Conservation (phyloP, 2,329 filamentous ascomycete genomes). For the Bipolaris gigantea region DNA sequence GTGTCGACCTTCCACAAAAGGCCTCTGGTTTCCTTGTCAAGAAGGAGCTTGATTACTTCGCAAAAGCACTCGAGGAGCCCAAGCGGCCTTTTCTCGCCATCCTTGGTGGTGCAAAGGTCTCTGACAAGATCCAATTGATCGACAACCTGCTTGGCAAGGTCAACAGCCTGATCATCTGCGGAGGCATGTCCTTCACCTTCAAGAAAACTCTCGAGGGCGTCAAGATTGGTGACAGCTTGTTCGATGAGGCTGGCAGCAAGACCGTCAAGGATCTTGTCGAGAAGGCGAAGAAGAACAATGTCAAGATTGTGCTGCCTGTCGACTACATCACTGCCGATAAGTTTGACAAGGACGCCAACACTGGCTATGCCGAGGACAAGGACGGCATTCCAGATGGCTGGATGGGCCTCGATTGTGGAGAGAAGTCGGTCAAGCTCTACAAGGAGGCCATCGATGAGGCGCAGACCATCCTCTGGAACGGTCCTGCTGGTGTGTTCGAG, state of each 20-base stretch:
- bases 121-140: slow-evolving; percentile 99
- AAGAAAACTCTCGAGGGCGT: slow-evolving; percentile 97
- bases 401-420: slow-evolving; percentile 96
- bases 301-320: slow-evolving; percentile 90
- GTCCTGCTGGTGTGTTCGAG: slow-evolving; percentile 95
- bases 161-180: slow-evolving; percentile 93
- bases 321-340: slow-evolving; percentile 98
- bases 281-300: slow-evolving; percentile 95
- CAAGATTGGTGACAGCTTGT: slow-evolving; percentile 86
- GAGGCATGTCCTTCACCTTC: slow-evolving; percentile 99
- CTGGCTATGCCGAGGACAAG: slow-evolving; percentile 78
- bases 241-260: slow-evolving; percentile 92
- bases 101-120: slow-evolving; percentile 96
- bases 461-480: slow-evolving; percentile 99
- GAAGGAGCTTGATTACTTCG: slow-evolving; percentile 99
- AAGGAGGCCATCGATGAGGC: slow-evolving; percentile 82
- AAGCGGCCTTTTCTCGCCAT: slow-evolving; percentile 97
- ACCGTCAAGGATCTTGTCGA: slow-evolving; percentile 83
- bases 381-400: slow-evolving; percentile 93
- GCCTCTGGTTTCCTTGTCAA: slow-evolving; percentile 98
- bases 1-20: slow-evolving; percentile 92
- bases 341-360: slow-evolving; percentile 82
- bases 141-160: slow-evolving; percentile 99
- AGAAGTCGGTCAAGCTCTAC: slow-evolving; percentile 86
- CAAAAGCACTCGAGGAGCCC: slow-evolving; percentile 89